Evolutionary conservation across 1,284 basidiomycete genomes (phyloP).

Genomic region (Cystobasidium sp.): DNA sequence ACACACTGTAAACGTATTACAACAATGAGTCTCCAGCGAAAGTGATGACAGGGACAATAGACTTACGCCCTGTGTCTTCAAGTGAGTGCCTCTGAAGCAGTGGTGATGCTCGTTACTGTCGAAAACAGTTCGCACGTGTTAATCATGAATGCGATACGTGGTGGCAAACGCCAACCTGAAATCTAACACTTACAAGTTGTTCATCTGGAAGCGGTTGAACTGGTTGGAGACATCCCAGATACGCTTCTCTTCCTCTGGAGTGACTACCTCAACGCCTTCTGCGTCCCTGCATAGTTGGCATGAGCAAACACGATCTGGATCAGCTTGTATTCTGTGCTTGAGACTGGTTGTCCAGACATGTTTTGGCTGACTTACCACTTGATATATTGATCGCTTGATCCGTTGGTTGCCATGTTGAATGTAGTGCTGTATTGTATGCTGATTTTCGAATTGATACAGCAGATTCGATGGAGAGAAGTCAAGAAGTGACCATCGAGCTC

Average conservation of each 20-base stretch:
- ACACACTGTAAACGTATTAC: constrained; percentile 40
- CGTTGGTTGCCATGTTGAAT: constrained; percentile 5
- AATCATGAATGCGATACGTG: constrained; percentile 33
- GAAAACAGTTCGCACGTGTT: constrained; percentile 32
- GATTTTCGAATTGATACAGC: neutral
- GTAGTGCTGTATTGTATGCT: neutral
- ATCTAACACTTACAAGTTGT: constrained; percentile 47
- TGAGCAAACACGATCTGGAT: neutral
- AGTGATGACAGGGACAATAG: neutral
- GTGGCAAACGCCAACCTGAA: neutral
- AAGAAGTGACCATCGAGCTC: neutral
- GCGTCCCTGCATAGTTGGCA: constrained; percentile 48
- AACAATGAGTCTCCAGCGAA: constrained; percentile 6
- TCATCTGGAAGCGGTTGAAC: constrained; percentile 50
- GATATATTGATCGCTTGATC: constrained; percentile 23
- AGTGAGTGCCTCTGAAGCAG: constrained; percentile 36
- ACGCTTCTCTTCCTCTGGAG: constrained; percentile 50
- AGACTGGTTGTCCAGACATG: neutral
- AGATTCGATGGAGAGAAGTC: neutral
- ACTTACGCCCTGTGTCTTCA: constrained; percentile 44
- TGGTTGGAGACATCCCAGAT: constrained; percentile 51
- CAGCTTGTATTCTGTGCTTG: neutral
- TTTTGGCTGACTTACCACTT: constrained; percentile 14
- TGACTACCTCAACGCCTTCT: constrained; percentile 48
- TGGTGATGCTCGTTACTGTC: constrained; percentile 42